These are phyloP conservation scores for Trichoderma lentiforme DNA, from an alignment of 2,329 filamentous ascomycete genomes.

Conservation along the genomic window DNA sequence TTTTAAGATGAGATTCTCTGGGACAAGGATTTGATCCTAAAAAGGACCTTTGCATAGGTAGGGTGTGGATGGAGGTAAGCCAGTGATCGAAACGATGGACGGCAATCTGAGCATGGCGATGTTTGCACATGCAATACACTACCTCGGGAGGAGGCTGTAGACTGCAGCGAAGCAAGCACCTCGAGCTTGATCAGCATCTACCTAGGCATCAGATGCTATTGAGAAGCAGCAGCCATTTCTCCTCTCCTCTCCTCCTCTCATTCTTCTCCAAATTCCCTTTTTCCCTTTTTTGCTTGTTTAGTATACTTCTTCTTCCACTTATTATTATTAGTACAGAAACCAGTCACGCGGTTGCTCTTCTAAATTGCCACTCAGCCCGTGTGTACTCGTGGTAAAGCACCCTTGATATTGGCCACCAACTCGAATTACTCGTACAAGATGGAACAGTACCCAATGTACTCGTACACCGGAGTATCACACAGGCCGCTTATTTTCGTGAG, in stretches of 20 bases:
- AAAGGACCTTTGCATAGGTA: not conserved
- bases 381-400: not conserved
- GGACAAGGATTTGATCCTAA: not conserved
- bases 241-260: not conserved
- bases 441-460: not conserved
- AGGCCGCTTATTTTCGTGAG: not conserved
- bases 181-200: not conserved
- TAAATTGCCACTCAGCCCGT: not conserved
- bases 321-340: not conserved
- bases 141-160: not conserved
- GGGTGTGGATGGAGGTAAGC: not conserved
- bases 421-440: not conserved
- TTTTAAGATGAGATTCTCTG: not conserved
- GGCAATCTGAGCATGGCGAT: not conserved
- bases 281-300: not conserved
- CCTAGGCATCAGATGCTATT: not conserved
- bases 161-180: not conserved
- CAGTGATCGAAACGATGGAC: not conserved
- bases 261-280: not conserved
- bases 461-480: not conserved
- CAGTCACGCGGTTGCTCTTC: not conserved
- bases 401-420: not conserved
- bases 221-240: not conserved
- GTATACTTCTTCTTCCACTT: not conserved
- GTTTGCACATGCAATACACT: not conserved